Percentiles rank a stretch among this genome's conserved stretches.
Conservation (phyloP, 2,329 filamentous ascomycete species). For the Thielaviopsis euricoi region DNA sequence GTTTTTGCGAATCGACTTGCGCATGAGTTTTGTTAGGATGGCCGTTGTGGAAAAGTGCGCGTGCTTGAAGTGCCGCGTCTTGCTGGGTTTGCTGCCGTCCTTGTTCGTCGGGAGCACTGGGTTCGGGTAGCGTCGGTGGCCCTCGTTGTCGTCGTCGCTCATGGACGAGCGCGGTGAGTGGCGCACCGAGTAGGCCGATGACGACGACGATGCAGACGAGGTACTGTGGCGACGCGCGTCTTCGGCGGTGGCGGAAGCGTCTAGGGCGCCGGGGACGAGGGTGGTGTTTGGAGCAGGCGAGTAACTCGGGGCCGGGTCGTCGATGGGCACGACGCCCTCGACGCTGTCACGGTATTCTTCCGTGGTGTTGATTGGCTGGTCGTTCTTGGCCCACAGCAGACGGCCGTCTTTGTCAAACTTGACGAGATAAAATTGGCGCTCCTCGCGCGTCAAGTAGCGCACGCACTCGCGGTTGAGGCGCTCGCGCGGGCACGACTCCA, state of each 20-base stretch:
- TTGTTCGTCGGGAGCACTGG: background rate
- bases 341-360: slow-evolving; percentile 64
- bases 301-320: slow-evolving; percentile 42
- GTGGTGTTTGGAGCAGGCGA: slow-evolving; percentile 18
- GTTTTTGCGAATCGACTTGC: slow-evolving; percentile 66
- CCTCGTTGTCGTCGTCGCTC: slow-evolving; percentile 34
- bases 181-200: slow-evolving; percentile 22
- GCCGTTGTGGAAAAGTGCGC: slow-evolving; percentile 54
- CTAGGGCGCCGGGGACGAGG: background rate
- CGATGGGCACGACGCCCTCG: slow-evolving; percentile 49
- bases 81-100: slow-evolving; percentile 3
- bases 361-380: slow-evolving; percentile 58
- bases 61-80: slow-evolving; percentile 9
- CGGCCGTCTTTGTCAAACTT: slow-evolving; percentile 56
- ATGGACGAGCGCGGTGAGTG: slow-evolving; percentile 10
- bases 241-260: background rate
- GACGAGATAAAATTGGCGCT: slow-evolving; percentile 67
- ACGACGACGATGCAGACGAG: slow-evolving; percentile 21
- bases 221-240: slow-evolving; percentile 14
- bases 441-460: slow-evolving; percentile 68
- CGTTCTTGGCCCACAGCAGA: slow-evolving; percentile 79
- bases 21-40: slow-evolving; percentile 62
- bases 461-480: slow-evolving; percentile 64
- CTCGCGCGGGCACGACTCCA: slow-evolving; percentile 56
- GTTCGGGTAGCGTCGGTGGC: slow-evolving; percentile 4